Base-by-base conservation (phyloP, 371 early-diverging fungal species). In the Polyrhizophydium stewartii region DNA sequence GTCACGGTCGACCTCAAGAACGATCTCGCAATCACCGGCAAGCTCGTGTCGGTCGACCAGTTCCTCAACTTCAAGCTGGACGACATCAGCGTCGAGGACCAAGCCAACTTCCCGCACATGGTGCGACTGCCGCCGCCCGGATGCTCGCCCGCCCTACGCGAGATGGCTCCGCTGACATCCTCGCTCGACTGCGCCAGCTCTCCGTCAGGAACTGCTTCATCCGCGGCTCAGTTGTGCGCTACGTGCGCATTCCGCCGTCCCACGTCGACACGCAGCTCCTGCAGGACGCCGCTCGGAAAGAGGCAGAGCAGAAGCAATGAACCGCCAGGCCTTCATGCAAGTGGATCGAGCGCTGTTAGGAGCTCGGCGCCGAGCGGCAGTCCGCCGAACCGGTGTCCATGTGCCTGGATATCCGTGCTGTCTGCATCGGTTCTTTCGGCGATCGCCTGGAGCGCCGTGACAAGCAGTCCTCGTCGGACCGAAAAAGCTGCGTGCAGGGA, bases 1-100 rank as follows among this genome's bases (percentile, higher is more conserved):
- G 97, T 99, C 5, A 92, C 91, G 3, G 91, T 99, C n/a, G 97
- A 96, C 78, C 85, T 99, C 66, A 99, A 99, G 74, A 98, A 99
- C 72, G 98, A 97, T 75, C 70, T 99, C 55, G 85, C 89, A 25
- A 92, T 99, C 61, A 85, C 83, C 27, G 99, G 99, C 21, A 88
- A 84, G 21, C 81, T 99, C 30, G 91, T 90, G 33, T 96, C 96
- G 2, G 97, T 99, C 16, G 99, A 99, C 82, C 98, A 97, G 74
- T 99, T 93, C 73, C 81, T 99, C 61, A 99, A 99, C 77, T 91
- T 99, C 67, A 96, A 94, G 71, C 76, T 99, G 53, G 92, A 97
- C 67, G 88, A 93, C 43, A 92, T 96, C 66, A 75, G 78, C 47
- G 95, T 96, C 1, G 82, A 85, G 2, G 94, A 98, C 63, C 88